Evolutionary conservation across 345 rosid genomes (phyloP).

Genomic region (Salix udensis): DNA sequence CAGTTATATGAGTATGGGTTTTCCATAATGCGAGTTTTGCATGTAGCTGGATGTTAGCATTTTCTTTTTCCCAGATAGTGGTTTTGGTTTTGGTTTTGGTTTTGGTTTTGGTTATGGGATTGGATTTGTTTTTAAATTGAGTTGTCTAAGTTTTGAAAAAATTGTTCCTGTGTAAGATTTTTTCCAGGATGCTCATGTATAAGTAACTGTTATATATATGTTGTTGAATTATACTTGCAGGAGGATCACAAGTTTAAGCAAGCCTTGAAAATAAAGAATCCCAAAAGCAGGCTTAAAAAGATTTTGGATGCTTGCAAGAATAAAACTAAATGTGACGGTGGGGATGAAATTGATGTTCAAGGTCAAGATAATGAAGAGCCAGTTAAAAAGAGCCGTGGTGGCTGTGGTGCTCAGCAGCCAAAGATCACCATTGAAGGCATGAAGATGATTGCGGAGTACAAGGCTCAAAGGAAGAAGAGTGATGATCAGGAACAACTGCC

Average conservation of each 20-base stretch:
- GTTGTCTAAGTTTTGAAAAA: too few relatives aligned
- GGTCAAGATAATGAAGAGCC: constrained; percentile 69
- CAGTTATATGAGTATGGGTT: too few relatives aligned
- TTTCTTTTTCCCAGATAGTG: too few relatives aligned
- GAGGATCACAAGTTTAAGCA: constrained; percentile 94
- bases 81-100: too few relatives aligned
- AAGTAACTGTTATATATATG: not conserved
- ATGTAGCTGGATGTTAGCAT: too few relatives aligned
- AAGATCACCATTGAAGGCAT: constrained; percentile 89
- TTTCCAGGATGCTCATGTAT: not conserved
- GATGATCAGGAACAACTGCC: constrained; percentile 94
- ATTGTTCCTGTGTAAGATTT: too few relatives aligned
- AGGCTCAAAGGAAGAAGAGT: constrained; percentile 64
- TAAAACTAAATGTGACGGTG: constrained; percentile 84
- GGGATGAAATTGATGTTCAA: constrained; percentile 68
- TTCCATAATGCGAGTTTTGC: too few relatives aligned
- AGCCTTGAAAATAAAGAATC: constrained; percentile 88
- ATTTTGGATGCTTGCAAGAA: constrained; percentile 87
- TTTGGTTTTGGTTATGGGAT: too few relatives aligned
- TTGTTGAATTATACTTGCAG: constrained; percentile 40
- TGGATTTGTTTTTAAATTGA: too few relatives aligned
- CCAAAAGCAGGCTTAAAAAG: constrained; percentile 81
- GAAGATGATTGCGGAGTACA: constrained; percentile 93
- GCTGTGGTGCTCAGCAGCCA: constrained; percentile 94
- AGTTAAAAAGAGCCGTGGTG: constrained; percentile 74